A percentile compares a stretch with the other conserved stretches of the same genome.
These are phyloP conservation scores for Jasminum sambac DNA, from an alignment of 257 asterid species.

Conservation along the genomic window DNA sequence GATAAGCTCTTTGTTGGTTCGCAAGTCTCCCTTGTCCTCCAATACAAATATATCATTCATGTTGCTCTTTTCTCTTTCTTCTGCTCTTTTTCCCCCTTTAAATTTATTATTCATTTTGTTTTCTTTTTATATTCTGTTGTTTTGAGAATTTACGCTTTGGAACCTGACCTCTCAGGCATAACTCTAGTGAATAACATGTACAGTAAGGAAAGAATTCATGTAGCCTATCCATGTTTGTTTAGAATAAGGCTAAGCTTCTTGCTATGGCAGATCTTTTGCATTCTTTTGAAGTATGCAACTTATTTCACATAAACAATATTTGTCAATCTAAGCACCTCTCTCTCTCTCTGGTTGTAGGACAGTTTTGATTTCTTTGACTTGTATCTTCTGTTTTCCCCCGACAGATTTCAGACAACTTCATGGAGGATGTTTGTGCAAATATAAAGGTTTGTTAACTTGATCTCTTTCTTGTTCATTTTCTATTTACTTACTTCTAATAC, in stretches of 20 bases:
- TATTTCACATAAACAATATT: neutral
- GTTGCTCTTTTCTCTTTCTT: constrained; percentile 1
- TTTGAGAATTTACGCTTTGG: neutral
- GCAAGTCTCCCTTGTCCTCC: constrained; percentile 8
- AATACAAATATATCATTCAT: constrained; percentile 5
- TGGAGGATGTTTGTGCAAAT: constrained; percentile 73
- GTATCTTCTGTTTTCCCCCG: constrained; percentile 16
- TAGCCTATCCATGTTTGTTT: neutral
- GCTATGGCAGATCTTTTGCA: neutral
- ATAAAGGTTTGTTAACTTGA: constrained; percentile 57
- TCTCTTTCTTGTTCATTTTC: constrained; percentile 9
- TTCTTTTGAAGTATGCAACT: neutral
- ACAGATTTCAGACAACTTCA: constrained; percentile 69
- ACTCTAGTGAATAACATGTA: neutral
- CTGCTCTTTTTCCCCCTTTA: too few species aligned
- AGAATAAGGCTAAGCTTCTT: neutral
- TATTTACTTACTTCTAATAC: neutral
- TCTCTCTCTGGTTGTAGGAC: neutral
- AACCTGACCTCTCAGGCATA: neutral
- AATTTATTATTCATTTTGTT: too few species aligned
- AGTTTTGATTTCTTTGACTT: constrained; percentile 15
- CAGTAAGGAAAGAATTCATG: neutral
- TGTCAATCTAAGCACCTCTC: neutral
- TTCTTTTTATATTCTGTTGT: too few species aligned
- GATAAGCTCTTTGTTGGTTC: constrained; percentile 12